Base-by-base conservation (phyloP, 192 early-diverging fungal species). In the Chytriomyces sp. region DNA sequence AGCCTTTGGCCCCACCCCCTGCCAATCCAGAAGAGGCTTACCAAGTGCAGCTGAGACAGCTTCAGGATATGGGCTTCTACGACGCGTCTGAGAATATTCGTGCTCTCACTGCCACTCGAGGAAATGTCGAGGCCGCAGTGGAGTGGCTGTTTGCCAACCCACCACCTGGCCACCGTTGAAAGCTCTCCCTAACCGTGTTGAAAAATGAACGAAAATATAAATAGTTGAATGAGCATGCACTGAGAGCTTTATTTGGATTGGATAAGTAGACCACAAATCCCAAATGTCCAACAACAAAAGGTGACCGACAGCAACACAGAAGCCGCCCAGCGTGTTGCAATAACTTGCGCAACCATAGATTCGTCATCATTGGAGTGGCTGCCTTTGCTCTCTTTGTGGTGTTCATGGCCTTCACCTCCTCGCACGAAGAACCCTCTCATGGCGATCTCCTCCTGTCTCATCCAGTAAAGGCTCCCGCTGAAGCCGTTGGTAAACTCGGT, bases 31-130 rank as follows among this genome's bases (percentile, higher is more conserved):
- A 89, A 69, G 85, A 87, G 57, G 71, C 82, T 7, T 89, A 83
- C 61, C 76, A 80, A 49, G 79, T 73, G 10, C 94, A 97, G 84
- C 86, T 97, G 62, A 91, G 93, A 13, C 91, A 91, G 69, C 81
- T 98, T 47, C 91, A 94, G 77, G 98, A 99, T 43, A 99, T 99
- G 98, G 98, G 98, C 20, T 95, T 99, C 80, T 94, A 84, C 80
- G 91, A 96, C 80, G 91, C 92, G 3, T 84, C 88, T 43, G 91
- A 94, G 83, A 99, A 99, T 77, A 93, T 99, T 72, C 87, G 94
- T 50, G 97, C 94, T 0, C 86, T 99, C 72, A 84, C 87, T 23
- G 80, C 89, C 49, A 91, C 94, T 11, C 87, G 89, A 18, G 98
- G 98, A 47, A 93, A 98, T 79, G 96, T 98, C 18, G 87, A 96